phyloP scores from a whole-genome alignment of 352 stramenopile genomes.

The Plasmopara muralis region DNA sequence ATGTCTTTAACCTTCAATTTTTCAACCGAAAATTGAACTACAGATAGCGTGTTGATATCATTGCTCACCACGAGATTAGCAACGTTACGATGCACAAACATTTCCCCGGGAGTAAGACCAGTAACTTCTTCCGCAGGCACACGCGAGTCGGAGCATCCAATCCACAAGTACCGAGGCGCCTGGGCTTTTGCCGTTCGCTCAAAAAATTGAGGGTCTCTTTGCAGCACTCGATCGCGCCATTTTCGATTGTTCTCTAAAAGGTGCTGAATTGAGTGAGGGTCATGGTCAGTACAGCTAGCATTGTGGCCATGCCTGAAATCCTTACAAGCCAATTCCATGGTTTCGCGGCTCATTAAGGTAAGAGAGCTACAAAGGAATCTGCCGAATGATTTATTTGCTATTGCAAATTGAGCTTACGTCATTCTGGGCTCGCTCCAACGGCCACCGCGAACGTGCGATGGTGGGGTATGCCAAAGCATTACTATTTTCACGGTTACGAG shows the following conservation, averaged over 20 bases:
- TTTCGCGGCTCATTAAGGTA: not conserved
- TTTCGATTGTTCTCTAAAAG: constrained; percentile 65
- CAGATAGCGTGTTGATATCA: constrained; percentile 52
- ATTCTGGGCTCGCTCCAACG: not conserved
- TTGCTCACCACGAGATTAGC: constrained; percentile 68
- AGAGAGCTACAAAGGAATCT: constrained; percentile 1
- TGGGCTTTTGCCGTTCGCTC: constrained; percentile 57
- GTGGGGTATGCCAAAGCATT: not conserved
- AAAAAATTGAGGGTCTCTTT: constrained; percentile 58
- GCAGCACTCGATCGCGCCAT: constrained; percentile 53
- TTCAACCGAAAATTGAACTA: constrained; percentile 76
- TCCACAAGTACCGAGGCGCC: constrained; percentile 83
- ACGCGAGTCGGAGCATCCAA: constrained; percentile 83
- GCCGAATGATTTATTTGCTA: constrained; percentile 4
- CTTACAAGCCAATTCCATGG: constrained; percentile 9
- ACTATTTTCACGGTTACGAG: not conserved
- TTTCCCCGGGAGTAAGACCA: constrained; percentile 58
- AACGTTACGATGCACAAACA: constrained; percentile 89
- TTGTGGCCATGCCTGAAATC: constrained; percentile 15
- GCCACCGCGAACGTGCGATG: not conserved
- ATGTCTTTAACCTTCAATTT: constrained; percentile 88
- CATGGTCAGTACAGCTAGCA: constrained; percentile 13
- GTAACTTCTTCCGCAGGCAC: constrained; percentile 83
- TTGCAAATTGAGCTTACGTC: constrained; percentile 1
- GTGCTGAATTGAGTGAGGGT: constrained; percentile 28